Conservation (phyloP, 176 grass and related monocot genomes). For the Aegilops sharonensis region DNA sequence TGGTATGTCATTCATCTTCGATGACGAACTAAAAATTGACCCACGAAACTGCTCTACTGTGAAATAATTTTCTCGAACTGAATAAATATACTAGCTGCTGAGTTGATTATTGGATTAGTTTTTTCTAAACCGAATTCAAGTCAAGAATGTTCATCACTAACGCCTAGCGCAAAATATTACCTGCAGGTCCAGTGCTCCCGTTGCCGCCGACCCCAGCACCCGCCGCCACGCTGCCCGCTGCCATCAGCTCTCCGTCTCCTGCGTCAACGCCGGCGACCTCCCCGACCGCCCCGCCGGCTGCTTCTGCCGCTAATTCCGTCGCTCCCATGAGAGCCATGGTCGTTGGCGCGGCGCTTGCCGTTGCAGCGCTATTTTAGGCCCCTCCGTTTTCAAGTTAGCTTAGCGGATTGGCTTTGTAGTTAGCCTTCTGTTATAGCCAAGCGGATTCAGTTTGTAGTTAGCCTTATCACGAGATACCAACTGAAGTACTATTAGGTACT, state of each 20-base stretch:
- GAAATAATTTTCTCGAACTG: too few relatives aligned
- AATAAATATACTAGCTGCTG: too few relatives aligned
- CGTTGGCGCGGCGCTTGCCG: background rate
- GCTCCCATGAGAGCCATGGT: background rate
- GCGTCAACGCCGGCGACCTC: background rate
- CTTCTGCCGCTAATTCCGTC: background rate
- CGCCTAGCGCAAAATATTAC: background rate
- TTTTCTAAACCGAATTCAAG: background rate
- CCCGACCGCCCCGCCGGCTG: background rate
- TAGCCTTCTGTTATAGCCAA: too few relatives aligned
- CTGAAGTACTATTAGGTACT: too few relatives aligned
- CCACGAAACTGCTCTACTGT: background rate
- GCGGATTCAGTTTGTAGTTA: too few relatives aligned
- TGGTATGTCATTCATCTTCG: background rate
- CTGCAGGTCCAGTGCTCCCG: slow-evolving; percentile 26
- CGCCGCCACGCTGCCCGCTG: background rate
- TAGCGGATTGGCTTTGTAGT: background rate
- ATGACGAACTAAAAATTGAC: background rate
- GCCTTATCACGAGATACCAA: too few relatives aligned
- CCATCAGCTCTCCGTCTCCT: background rate
- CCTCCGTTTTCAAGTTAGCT: background rate
- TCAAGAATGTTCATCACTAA: background rate
- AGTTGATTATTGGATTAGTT: background rate
- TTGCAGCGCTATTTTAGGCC: background rate
- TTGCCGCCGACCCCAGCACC: background rate